Percentiles rank a stretch among this genome's conserved stretches.
These are phyloP conservation scores for Lactarius psammicola DNA, from an alignment of 768 basidiomycete genomes.

Conservation along the genomic window DNA sequence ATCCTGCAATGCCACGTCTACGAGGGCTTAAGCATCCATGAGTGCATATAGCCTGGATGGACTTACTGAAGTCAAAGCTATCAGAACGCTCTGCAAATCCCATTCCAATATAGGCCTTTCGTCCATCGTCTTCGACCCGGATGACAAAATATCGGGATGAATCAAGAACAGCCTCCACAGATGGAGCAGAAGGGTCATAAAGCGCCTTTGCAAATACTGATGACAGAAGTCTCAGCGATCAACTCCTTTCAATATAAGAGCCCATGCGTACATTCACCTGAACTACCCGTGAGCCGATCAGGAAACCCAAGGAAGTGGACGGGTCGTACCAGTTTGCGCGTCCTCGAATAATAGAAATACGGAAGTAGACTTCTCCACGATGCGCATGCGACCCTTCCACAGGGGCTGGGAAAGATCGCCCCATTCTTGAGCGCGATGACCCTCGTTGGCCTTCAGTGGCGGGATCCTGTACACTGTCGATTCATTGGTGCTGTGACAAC, in stretches of 20 bases:
- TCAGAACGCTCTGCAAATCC: slow-evolving; percentile 87
- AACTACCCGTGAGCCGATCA: background rate
- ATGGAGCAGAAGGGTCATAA: slow-evolving; percentile 75
- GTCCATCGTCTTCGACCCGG: slow-evolving; percentile 82
- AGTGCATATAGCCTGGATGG: background rate
- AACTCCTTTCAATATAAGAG: slow-evolving; percentile 11
- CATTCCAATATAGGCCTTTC: slow-evolving; percentile 91
- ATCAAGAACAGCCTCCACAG: slow-evolving; percentile 93
- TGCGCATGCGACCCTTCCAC: slow-evolving; percentile 90
- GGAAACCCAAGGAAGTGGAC: background rate
- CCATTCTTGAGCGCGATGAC: slow-evolving; percentile 92
- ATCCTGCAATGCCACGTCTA: slow-evolving; percentile 84
- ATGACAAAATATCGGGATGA: slow-evolving; percentile 95
- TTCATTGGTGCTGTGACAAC: slow-evolving; percentile 24
- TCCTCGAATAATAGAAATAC: slow-evolving; percentile 82
- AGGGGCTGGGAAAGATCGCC: slow-evolving; percentile 78
- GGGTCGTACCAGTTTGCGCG: slow-evolving; percentile 59
- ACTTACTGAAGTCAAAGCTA: slow-evolving; percentile 89
- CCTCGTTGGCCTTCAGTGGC: slow-evolving; percentile 79
- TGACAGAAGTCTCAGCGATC: slow-evolving; percentile 7
- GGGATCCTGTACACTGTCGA: slow-evolving; percentile 85
- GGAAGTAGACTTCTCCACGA: slow-evolving; percentile 70
- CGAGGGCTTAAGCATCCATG: background rate
- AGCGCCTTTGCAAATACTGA: slow-evolving; percentile 84
- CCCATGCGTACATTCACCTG: slow-evolving; percentile 66